These are phyloP conservation scores for Phytophthora ohioensis DNA, from an alignment of 352 stramenopile species.

Conservation along the genomic window DNA sequence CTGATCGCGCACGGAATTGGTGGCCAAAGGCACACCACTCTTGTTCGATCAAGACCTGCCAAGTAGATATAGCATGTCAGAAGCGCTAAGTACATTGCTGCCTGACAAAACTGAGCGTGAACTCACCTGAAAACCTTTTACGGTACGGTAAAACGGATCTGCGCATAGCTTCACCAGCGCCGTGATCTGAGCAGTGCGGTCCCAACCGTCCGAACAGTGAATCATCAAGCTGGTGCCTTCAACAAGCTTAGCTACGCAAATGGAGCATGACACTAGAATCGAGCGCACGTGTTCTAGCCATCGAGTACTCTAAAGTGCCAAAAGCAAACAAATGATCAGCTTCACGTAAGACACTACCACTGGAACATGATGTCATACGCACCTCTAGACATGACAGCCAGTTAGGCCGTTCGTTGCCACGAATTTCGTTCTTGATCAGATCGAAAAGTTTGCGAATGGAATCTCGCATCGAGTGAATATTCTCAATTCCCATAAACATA, in stretches of 20 bases:
- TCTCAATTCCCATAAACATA: conserved; percentile 91
- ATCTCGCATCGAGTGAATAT: conserved; percentile 94
- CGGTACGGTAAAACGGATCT: conserved; percentile 98
- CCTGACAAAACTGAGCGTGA: neutral
- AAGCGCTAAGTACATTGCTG: neutral
- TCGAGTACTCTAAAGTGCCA: conserved; percentile 55
- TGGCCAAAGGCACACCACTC: conserved; percentile 99
- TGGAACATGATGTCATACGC: conserved; percentile 6
- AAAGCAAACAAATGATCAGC: conserved; percentile 10
- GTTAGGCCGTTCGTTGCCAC: conserved; percentile 80
- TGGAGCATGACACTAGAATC: conserved; percentile 90
- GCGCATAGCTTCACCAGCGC: conserved; percentile 96
- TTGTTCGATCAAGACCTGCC: conserved; percentile 96
- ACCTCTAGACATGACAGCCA: conserved; percentile 86
- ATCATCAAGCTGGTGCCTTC: conserved; percentile 95
- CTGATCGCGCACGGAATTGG: conserved; percentile 95
- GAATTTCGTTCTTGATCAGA: conserved; percentile 87
- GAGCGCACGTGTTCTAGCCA: conserved; percentile 88
- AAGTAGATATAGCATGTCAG: neutral
- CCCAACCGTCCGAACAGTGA: conserved; percentile 99
- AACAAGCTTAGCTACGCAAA: conserved; percentile 90
- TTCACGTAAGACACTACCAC: conserved; percentile 3
- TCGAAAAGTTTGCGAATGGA: conserved; percentile 85
- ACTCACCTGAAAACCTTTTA: conserved; percentile 93
- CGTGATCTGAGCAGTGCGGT: conserved; percentile 97